Conservation (phyloP, 441 rosid species). For the Omphalea diandra region DNA sequence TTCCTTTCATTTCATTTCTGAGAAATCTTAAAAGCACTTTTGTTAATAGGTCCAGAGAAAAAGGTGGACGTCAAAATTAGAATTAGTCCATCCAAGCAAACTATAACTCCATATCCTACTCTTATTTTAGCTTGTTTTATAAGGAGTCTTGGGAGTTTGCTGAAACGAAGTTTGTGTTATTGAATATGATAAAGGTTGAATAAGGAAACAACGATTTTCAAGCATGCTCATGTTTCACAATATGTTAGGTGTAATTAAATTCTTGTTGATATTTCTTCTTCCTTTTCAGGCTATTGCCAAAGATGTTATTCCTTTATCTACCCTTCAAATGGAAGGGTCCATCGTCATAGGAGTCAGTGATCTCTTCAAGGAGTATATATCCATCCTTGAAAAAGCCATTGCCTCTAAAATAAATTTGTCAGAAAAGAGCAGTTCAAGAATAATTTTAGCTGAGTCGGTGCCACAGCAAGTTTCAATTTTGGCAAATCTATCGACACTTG, state of each 20-base stretch:
- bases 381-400: constrained; percentile 44
- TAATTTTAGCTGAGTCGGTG: constrained; percentile 35
- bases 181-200: constrained; percentile 5
- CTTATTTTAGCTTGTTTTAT: background rate
- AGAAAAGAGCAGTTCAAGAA: constrained; percentile 27
- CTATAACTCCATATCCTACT: background rate
- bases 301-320: constrained; percentile 42
- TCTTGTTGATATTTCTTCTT: constrained; percentile 4
- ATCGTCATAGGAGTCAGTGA: constrained; percentile 40
- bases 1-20: background rate
- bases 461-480: constrained; percentile 47
- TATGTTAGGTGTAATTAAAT: constrained; percentile 11
- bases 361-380: constrained; percentile 45
- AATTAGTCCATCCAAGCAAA: background rate
- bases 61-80: background rate
- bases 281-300: constrained; percentile 42
- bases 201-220: constrained; percentile 9
- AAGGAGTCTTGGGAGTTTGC: background rate
- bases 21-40: background rate
- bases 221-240: background rate
- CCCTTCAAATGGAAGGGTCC: constrained; percentile 51
- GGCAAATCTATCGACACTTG: constrained; percentile 48
- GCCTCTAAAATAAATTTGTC: constrained; percentile 18
- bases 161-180: background rate
- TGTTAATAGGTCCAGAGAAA: background rate